phyloP scores from a whole-genome alignment of 2,329 filamentous ascomycete genomes.

The Beauveria sp. region DNA sequence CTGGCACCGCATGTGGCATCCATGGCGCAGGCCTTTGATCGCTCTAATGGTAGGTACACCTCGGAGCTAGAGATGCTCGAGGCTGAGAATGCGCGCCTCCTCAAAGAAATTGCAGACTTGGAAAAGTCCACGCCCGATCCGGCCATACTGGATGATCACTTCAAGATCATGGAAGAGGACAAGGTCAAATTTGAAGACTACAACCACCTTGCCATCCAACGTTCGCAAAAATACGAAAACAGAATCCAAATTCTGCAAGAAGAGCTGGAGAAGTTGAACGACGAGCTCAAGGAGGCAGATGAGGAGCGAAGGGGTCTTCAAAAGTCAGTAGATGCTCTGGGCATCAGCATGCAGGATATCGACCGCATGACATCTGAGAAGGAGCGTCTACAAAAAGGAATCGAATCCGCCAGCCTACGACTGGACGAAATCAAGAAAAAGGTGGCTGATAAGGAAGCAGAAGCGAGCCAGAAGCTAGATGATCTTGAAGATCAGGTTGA shows the following conservation, averaged over 20 bases:
- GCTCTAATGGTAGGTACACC: conserved; percentile 74
- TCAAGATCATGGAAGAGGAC: conserved; percentile 91
- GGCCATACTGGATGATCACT: conserved; percentile 76
- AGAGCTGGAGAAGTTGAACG: conserved; percentile 70
- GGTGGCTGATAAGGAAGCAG: conserved; percentile 79
- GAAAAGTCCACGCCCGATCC: conserved; percentile 81
- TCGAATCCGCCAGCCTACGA: conserved; percentile 66
- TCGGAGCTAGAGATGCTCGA: conserved; percentile 81
- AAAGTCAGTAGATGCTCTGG: conserved; percentile 81
- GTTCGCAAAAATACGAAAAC: conserved; percentile 81
- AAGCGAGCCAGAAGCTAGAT: conserved; percentile 78
- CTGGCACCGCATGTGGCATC: conserved; percentile 76
- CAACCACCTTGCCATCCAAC: conserved; percentile 74
- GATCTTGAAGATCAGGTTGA: conserved; percentile 88
- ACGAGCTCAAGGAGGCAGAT: conserved; percentile 72
- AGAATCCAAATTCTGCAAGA: conserved; percentile 77
- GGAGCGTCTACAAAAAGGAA: conserved; percentile 82
- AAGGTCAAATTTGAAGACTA: conserved; percentile 93
- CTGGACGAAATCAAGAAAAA: conserved; percentile 80
- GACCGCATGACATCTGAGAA: conserved; percentile 97
- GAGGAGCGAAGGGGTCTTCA: conserved; percentile 75
- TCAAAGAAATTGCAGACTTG: conserved; percentile 81
- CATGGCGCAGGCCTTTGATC: conserved; percentile 85
- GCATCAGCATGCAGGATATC: conserved; percentile 95
- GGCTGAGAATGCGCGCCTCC: conserved; percentile 71